phyloP scores from a whole-genome alignment of 306 rosid species.

The Vigna angularis region DNA sequence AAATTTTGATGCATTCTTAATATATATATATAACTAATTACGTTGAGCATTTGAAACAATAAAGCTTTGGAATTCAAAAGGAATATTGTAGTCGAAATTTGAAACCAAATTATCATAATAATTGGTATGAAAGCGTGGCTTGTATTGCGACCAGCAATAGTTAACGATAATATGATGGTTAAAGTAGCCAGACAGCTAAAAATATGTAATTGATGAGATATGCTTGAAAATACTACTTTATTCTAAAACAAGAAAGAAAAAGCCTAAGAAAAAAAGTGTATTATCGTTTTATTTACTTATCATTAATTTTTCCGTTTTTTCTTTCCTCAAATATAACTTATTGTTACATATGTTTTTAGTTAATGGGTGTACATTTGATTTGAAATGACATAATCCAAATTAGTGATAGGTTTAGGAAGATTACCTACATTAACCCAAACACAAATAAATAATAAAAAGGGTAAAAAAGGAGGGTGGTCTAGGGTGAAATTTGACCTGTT shows the following conservation, averaged over 20 bases:
- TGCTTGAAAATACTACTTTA: neutral
- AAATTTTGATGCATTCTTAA: neutral
- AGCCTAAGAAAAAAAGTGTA: neutral
- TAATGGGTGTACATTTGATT: slow-evolving; percentile 26
- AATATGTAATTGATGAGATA: slow-evolving; percentile 1
- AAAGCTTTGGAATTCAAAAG: neutral
- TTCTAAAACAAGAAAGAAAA: neutral
- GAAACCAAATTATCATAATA: slow-evolving; percentile 36
- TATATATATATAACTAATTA: neutral
- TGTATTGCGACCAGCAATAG: slow-evolving; percentile 18
- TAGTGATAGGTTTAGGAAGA: slow-evolving; percentile 37
- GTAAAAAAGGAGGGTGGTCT: slow-evolving; percentile 6
- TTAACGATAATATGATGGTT: neutral
- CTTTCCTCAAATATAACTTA: no score
- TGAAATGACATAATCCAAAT: slow-evolving; percentile 7
- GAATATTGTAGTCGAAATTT: neutral
- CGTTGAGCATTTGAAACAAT: neutral
- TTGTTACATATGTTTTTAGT: neutral
- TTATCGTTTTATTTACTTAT: neutral
- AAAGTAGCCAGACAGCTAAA: slow-evolving; percentile 10
- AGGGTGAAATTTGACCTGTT: slow-evolving; percentile 21
- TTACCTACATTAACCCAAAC: slow-evolving; percentile 15
- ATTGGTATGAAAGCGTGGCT: slow-evolving; percentile 18
- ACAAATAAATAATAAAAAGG: neutral
- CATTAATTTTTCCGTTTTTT: neutral